Conservation (phyloP, 352 stramenopile species). For the Phytophthora rubi region DNA sequence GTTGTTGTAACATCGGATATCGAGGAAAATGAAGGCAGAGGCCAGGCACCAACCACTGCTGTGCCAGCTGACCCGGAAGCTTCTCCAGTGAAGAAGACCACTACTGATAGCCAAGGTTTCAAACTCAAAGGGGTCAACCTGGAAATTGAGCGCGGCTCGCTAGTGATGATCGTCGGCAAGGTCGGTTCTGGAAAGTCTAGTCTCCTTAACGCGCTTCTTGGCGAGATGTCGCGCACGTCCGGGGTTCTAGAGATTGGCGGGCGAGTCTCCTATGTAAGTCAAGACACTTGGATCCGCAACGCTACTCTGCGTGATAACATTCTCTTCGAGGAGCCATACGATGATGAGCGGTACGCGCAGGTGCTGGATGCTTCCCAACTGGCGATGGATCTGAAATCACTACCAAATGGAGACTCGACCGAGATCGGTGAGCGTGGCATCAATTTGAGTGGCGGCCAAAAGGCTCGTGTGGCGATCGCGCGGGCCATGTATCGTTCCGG, state of each 20-base stretch:
- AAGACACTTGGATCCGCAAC: conserved; percentile 94
- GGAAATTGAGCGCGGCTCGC: conserved; percentile 57
- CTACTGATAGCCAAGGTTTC: conserved; percentile 23
- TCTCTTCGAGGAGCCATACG: conserved; percentile 64
- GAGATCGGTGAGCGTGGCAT: conserved; percentile 70
- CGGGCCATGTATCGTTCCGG: conserved; percentile 89
- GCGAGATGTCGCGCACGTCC: conserved; percentile 45
- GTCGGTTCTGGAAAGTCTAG: conserved; percentile 66
- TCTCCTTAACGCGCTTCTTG: conserved; percentile 55
- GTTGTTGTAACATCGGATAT: conserved; percentile 26
- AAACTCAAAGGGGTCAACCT: conserved; percentile 51
- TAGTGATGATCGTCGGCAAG: conserved; percentile 63
- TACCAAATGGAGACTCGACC: conserved; percentile 64
- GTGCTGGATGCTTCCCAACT: conserved; percentile 52
- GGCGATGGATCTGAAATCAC: conserved; percentile 40
- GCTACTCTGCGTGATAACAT: conserved; percentile 92
- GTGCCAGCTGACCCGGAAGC: neutral
- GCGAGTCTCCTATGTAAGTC: conserved; percentile 78
- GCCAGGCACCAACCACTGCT: neutral
- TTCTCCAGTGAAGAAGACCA: neutral
- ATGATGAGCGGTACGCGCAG: conserved; percentile 40
- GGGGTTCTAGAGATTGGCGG: conserved; percentile 38
- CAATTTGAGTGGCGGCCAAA: no score
- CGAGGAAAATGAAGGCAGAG: neutral
- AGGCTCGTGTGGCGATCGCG: conserved; percentile 81